Conservation (phyloP, 495 filamentous ascomycete genomes). For the Tuber aestivum region DNA sequence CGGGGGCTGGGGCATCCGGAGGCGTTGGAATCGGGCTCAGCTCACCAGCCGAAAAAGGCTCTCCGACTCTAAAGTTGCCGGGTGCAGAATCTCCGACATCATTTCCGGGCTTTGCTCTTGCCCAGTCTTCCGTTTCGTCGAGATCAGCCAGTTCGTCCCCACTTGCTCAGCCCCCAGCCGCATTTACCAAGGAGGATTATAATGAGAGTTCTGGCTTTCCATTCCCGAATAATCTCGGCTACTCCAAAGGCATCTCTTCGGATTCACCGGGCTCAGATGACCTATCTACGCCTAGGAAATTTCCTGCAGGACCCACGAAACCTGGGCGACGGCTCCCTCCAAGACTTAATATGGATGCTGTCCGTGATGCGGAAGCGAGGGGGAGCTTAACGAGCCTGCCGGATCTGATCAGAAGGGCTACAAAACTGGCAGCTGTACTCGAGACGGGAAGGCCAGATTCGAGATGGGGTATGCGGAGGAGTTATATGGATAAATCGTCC, state of each 20-base stretch:
- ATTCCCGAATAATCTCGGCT: slow-evolving; percentile 35
- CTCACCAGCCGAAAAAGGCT: slow-evolving; percentile 23
- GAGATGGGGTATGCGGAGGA: slow-evolving; percentile 30
- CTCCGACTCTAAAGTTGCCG: slow-evolving; percentile 22
- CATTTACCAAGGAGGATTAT: slow-evolving; percentile 12
- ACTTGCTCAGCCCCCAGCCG: slow-evolving; percentile 13
- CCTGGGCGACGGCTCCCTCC: slow-evolving; percentile 47
- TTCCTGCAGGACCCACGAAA: slow-evolving; percentile 11
- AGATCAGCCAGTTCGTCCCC: slow-evolving; percentile 14
- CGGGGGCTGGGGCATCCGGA: slow-evolving; percentile 7
- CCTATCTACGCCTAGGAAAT: slow-evolving; percentile 1
- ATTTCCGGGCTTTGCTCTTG: slow-evolving; percentile 12
- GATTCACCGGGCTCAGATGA: slow-evolving; percentile 4
- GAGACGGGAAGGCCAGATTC: slow-evolving; percentile 69
- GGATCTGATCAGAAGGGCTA: slow-evolving; percentile 83
- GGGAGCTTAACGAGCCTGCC: slow-evolving; percentile 86
- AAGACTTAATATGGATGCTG: slow-evolving; percentile 69
- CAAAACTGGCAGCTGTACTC: slow-evolving; percentile 76
- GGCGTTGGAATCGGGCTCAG: slow-evolving; percentile 10
- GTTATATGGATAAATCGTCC: slow-evolving; percentile 28
- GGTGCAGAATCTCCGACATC: slow-evolving; percentile 16
- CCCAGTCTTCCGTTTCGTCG: slow-evolving; percentile 19
- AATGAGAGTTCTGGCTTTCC: slow-evolving; percentile 7
- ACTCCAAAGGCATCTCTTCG: slow-evolving; percentile 43
- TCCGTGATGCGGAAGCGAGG: slow-evolving; percentile 69